phyloP scores from a whole-genome alignment of 148 eudicot genomes.

The Nepenthes gracilis region DNA sequence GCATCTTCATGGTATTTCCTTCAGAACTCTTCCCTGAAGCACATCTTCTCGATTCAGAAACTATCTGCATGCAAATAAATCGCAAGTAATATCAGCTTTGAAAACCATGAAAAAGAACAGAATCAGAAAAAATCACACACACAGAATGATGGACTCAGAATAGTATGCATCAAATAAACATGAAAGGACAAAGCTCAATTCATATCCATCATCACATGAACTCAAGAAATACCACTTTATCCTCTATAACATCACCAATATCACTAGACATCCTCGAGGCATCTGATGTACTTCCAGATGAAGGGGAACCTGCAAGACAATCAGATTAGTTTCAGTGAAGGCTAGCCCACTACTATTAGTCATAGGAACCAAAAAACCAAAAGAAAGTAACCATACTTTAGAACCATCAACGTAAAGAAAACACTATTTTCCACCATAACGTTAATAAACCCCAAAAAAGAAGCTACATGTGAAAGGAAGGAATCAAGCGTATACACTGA shows the following conservation, averaged over 20 bases:
- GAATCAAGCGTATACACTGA: too few species aligned
- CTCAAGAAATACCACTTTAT: conserved; percentile 41
- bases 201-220: conserved; percentile 1
- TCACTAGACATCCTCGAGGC: conserved; percentile 36
- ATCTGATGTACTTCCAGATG: conserved; percentile 63
- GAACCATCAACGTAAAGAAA: background rate
- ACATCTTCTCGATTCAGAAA: conserved; percentile 40
- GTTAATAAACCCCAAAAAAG: too few species aligned
- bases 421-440: background rate
- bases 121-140: background rate
- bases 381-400: background rate
- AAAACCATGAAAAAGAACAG: background rate
- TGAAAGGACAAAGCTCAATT: background rate
- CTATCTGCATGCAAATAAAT: conserved; percentile 35
- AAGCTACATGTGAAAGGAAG: too few species aligned
- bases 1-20: conserved; percentile 85
- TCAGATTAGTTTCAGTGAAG: conserved; percentile 8
- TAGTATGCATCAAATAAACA: too few species aligned
- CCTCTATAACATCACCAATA: conserved; percentile 37
- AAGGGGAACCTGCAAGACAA: conserved; percentile 40
- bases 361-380: background rate
- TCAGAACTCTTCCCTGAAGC: conserved; percentile 34
- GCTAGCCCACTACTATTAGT: background rate
- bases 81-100: conserved; percentile 5
- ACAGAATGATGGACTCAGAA: background rate